Percentiles rank a stretch among this genome's conserved stretches.
phyloP scores from a whole-genome alignment of 2,329 filamentous ascomycete species.

The Talaromyces sp. region DNA sequence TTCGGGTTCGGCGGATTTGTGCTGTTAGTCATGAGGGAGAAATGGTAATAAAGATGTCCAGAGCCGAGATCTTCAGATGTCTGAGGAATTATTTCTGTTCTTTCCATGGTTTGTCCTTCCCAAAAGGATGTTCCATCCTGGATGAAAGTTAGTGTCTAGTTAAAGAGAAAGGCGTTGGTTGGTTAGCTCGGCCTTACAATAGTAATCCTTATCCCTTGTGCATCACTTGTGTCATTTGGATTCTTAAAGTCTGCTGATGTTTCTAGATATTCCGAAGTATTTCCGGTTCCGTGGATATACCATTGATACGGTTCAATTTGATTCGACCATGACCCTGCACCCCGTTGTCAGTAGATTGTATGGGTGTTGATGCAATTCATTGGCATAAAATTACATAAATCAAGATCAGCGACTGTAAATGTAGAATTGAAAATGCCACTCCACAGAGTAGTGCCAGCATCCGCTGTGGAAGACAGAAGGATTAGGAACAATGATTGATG shows the following conservation, averaged over 20 bases:
- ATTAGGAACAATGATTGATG: not conserved
- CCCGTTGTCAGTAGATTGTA: not conserved
- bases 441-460: slow-evolving; percentile 21
- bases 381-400: slow-evolving; percentile 17
- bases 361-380: not conserved
- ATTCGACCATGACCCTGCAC: slow-evolving; percentile 58
- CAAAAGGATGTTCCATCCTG: slow-evolving; percentile 51
- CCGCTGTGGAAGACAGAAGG: not conserved
- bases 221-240: slow-evolving; percentile 56
- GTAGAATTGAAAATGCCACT: slow-evolving; percentile 23
- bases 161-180: not conserved
- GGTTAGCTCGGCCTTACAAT: slow-evolving; percentile 36
- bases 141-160: not conserved
- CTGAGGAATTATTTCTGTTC: slow-evolving; percentile 69
- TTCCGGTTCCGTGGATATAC: slow-evolving; percentile 64
- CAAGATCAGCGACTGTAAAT: slow-evolving; percentile 19
- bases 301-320: slow-evolving; percentile 68
- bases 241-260: slow-evolving; percentile 60
- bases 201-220: slow-evolving; percentile 64
- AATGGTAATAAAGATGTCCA: slow-evolving; percentile 69
- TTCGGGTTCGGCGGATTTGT: slow-evolving; percentile 57
- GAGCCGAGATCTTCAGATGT: slow-evolving; percentile 59
- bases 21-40: slow-evolving; percentile 57
- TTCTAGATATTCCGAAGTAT: slow-evolving; percentile 53
- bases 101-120: slow-evolving; percentile 68